Evolutionary conservation across 2,329 filamentous ascomycete genomes (phyloP).

Genomic region (Fusarium praegraminearum): DNA sequence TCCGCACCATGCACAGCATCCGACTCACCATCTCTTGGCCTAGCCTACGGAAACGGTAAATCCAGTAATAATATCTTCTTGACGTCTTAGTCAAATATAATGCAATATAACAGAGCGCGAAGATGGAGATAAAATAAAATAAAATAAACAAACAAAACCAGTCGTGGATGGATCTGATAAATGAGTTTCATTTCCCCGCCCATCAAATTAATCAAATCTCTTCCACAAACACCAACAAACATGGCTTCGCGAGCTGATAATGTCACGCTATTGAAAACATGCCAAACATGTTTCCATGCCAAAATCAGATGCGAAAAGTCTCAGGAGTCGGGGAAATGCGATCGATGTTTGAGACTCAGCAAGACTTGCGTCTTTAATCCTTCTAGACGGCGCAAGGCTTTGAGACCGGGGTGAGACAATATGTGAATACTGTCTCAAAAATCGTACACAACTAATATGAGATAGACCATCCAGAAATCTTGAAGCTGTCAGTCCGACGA

Average conservation of each 20-base stretch:
- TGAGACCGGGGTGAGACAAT: constrained; percentile 32
- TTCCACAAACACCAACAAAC: neutral
- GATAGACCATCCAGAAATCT: constrained; percentile 30
- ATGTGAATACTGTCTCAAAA: neutral
- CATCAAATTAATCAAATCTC: neutral
- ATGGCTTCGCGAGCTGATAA: constrained; percentile 32
- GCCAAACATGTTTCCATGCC: constrained; percentile 53
- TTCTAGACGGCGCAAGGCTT: constrained; percentile 46
- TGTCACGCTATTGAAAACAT: constrained; percentile 48
- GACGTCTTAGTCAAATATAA: neutral
- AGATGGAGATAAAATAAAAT: neutral
- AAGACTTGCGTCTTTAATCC: constrained; percentile 51
- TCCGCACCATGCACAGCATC: constrained; percentile 13
- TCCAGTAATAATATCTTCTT: constrained; percentile 1
- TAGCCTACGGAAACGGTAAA: constrained; percentile 17
- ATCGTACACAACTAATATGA: neutral
- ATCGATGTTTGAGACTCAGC: constrained; percentile 51
- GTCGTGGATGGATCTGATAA: constrained; percentile 11
- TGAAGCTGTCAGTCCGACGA: constrained; percentile 17
- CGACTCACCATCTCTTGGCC: neutral
- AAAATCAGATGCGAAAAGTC: constrained; percentile 54
- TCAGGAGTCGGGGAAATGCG: constrained; percentile 51
- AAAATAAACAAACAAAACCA: neutral
- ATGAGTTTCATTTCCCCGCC: constrained; percentile 22
- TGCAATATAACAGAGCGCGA: neutral